Evolutionary conservation across 163 green algal genomes (phyloP).

Genomic region (Coccomyxa subellipsoidea): DNA sequence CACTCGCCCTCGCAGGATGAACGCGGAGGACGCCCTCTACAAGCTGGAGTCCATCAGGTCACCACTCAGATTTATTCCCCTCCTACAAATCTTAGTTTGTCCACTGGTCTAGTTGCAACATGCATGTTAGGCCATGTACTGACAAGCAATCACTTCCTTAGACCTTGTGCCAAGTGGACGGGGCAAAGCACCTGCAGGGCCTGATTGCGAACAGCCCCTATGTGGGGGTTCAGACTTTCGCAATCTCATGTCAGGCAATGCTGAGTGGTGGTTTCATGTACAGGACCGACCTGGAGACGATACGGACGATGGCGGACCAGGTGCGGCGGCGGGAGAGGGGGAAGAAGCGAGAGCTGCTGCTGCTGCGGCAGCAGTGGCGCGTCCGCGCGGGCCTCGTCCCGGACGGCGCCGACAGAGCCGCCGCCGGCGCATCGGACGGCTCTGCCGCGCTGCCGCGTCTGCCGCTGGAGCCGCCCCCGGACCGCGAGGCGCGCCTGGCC

Average conservation of each 20-base stretch:
- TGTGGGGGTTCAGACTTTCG: too few species aligned
- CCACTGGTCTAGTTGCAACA: too few species aligned
- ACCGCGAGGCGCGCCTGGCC: not conserved
- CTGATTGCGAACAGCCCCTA: too few species aligned
- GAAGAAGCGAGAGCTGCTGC: constrained; percentile 32
- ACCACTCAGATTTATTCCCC: too few species aligned
- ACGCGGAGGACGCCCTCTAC: not conserved
- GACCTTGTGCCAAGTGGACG: too few species aligned
- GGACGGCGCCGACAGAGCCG: not conserved
- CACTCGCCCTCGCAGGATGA: not conserved
- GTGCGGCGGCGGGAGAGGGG: constrained; percentile 43
- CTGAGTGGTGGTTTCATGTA: constrained; percentile 18
- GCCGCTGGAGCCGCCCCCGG: not conserved
- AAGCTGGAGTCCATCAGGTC: constrained; percentile 16
- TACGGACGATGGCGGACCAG: constrained; percentile 44
- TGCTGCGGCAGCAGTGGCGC: constrained; percentile 13
- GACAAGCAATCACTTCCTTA: too few species aligned
- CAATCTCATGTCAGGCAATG: constrained; percentile 28
- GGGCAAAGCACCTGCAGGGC: too few species aligned
- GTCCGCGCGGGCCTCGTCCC: not conserved
- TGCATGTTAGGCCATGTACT: too few species aligned
- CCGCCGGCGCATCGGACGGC: not conserved
- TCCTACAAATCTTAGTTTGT: too few species aligned
- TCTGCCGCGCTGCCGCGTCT: not conserved
- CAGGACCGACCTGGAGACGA: constrained; percentile 37